Evolutionary conservation across 2,329 filamentous ascomycete genomes (phyloP).

Genomic region (Apiospora phragmitis): DNA sequence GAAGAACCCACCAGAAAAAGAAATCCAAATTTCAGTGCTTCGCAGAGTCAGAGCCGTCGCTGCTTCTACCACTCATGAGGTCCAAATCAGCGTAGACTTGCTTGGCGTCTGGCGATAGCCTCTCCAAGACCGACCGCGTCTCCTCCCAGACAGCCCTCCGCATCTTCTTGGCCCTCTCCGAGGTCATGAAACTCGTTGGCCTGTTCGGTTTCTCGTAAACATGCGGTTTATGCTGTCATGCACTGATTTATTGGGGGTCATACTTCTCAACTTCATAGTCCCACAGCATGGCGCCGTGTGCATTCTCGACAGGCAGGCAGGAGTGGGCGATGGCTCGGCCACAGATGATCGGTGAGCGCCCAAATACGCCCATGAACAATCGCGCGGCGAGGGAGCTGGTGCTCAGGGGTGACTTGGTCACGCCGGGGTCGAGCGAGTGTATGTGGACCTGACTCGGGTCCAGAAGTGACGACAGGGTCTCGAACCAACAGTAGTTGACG

Average conservation of each 20-base stretch:
- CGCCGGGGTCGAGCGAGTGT: not conserved
- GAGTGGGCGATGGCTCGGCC: not conserved
- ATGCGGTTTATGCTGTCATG: not conserved
- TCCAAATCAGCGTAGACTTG: not conserved
- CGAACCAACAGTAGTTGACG: not conserved
- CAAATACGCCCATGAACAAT: not conserved
- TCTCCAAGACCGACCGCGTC: slow-evolving; percentile 1
- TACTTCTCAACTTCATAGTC: slow-evolving; percentile 3
- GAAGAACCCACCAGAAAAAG: not conserved
- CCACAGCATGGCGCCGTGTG: not conserved
- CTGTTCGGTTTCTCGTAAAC: not conserved
- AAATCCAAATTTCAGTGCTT: not conserved
- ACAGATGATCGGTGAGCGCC: not conserved
- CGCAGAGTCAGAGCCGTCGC: not conserved
- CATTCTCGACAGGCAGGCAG: not conserved
- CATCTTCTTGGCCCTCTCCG: not conserved
- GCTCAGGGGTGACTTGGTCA: not conserved
- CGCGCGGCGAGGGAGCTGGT: not conserved
- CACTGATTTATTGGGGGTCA: not conserved
- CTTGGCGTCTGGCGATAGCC: not conserved
- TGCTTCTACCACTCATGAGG: not conserved
- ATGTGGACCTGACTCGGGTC: not conserved
- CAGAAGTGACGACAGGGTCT: not conserved
- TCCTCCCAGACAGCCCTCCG: not conserved
- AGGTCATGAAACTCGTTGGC: not conserved